Conservation (phyloP, 2,329 filamentous ascomycete species). For the Akanthomyces muscarius region DNA sequence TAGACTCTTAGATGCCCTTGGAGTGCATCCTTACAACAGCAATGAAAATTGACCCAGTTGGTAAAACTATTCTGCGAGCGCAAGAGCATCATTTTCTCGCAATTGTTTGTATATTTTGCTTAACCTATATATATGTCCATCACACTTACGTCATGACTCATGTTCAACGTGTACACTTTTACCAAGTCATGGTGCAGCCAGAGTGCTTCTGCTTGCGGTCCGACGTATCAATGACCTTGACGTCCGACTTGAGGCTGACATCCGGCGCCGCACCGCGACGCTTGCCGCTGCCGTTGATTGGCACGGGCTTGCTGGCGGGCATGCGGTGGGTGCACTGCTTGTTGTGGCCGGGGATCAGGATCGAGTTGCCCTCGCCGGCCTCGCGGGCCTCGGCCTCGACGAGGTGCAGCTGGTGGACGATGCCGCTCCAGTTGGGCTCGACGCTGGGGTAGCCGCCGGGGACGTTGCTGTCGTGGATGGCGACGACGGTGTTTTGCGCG, state of each 20-base stretch:
- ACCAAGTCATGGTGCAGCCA: background rate
- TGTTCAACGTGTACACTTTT: background rate
- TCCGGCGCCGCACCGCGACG: constrained; percentile 2
- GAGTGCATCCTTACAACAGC: too few relatives aligned
- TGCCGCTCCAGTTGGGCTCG: constrained; percentile 9
- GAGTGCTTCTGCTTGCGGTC: constrained; percentile 6
- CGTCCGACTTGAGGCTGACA: constrained; percentile 10
- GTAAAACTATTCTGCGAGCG: too few relatives aligned
- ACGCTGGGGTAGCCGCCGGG: constrained; percentile 5
- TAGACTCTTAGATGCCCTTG: too few relatives aligned
- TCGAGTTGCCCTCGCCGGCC: constrained; percentile 13
- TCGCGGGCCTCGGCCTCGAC: constrained; percentile 12
- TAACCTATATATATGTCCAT: background rate
- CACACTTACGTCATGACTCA: background rate
- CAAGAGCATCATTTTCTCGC: too few relatives aligned
- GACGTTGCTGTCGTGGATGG: constrained; percentile 12
- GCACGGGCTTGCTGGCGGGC: constrained; percentile 4
- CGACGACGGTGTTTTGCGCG: constrained; percentile 15
- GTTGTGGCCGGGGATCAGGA: constrained; percentile 9
- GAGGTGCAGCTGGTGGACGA: constrained; percentile 14
- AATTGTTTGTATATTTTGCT: background rate
- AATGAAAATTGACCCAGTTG: too few relatives aligned
- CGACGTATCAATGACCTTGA: constrained; percentile 14
- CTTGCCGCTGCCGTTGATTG: background rate
- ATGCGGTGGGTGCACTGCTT: constrained; percentile 13